phyloP scores from a whole-genome alignment of 2,329 filamentous ascomycete species.

The Claviceps sp. region DNA sequence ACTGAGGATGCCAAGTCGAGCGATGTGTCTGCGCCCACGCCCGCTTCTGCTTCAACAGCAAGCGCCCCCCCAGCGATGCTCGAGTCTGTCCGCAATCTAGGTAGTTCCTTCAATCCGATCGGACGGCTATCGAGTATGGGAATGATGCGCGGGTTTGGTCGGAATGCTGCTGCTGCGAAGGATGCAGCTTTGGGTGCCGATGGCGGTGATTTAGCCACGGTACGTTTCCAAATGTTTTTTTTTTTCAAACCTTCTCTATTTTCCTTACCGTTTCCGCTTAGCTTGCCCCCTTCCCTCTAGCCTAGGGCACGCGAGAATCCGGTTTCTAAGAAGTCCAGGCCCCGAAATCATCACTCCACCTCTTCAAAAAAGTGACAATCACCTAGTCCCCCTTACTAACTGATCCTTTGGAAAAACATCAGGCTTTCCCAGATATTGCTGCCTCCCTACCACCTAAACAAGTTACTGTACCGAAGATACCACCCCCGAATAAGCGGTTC shows the following conservation, averaged over 20 bases:
- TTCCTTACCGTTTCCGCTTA: no score
- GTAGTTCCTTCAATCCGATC: slow-evolving; percentile 71
- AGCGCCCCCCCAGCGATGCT: slow-evolving; percentile 45
- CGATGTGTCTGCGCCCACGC: slow-evolving; percentile 18
- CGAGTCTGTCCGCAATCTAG: slow-evolving; percentile 69
- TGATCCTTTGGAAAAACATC: neutral
- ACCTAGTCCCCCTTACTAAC: no score
- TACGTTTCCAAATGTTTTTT: slow-evolving; percentile 23
- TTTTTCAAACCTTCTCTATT: neutral
- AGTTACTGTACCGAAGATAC: slow-evolving; percentile 35
- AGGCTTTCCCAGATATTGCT: slow-evolving; percentile 50
- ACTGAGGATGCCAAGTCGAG: slow-evolving; percentile 23
- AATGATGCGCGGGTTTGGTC: slow-evolving; percentile 63
- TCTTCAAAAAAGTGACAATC: no score
- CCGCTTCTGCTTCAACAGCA: slow-evolving; percentile 26
- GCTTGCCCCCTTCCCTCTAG: no score
- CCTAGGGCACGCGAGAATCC: no score
- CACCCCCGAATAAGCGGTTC: slow-evolving; percentile 59
- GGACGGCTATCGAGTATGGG: slow-evolving; percentile 62
- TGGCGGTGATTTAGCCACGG: slow-evolving; percentile 43
- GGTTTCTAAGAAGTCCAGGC: no score
- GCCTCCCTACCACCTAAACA: slow-evolving; percentile 38
- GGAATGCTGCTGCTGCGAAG: slow-evolving; percentile 30
- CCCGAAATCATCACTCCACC: no score
- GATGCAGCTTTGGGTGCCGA: slow-evolving; percentile 29